phyloP scores from a whole-genome alignment of 2,329 filamentous ascomycete species.

The Hymenoscyphus occultus region DNA sequence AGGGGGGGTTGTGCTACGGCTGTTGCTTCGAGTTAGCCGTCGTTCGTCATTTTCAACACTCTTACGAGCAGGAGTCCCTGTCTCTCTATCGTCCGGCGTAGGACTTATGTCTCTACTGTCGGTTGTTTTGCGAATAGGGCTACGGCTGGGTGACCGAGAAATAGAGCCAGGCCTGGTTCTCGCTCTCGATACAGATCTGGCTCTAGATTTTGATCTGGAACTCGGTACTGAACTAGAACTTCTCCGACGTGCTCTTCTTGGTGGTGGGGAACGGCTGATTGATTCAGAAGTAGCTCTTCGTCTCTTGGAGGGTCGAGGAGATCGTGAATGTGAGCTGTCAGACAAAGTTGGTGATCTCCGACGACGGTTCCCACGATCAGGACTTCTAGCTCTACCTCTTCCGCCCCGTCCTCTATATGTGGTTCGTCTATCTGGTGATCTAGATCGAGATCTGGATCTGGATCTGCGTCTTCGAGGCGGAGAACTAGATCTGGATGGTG shows the following conservation, averaged over 20 bases:
- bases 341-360: slow-evolving; percentile 29
- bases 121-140: slow-evolving; percentile 22
- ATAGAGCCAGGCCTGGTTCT: slow-evolving; percentile 31
- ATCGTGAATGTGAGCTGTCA: slow-evolving; percentile 28
- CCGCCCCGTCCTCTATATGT: slow-evolving; percentile 32
- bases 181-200: slow-evolving; percentile 33
- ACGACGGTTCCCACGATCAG: slow-evolving; percentile 32
- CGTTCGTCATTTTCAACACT: slow-evolving; percentile 35
- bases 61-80: slow-evolving; percentile 26
- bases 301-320: slow-evolving; percentile 31
- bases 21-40: slow-evolving; percentile 37
- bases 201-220: slow-evolving; percentile 34
- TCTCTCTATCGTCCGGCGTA: slow-evolving; percentile 27
- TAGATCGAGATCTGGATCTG: slow-evolving; percentile 33
- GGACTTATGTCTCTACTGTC: slow-evolving; percentile 26
- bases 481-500: slow-evolving; percentile 35
- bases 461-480: slow-evolving; percentile 31
- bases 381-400: slow-evolving; percentile 33
- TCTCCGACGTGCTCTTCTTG: slow-evolving; percentile 29
- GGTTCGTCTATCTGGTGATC: slow-evolving; percentile 32
- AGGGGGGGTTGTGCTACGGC: slow-evolving; percentile 36
- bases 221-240: slow-evolving; percentile 16
- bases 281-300: slow-evolving; percentile 34
- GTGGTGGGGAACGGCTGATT: slow-evolving; percentile 32
- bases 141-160: slow-evolving; percentile 27